phyloP scores from a whole-genome alignment of 495 filamentous ascomycete genomes.

The Penicillium pulvis region DNA sequence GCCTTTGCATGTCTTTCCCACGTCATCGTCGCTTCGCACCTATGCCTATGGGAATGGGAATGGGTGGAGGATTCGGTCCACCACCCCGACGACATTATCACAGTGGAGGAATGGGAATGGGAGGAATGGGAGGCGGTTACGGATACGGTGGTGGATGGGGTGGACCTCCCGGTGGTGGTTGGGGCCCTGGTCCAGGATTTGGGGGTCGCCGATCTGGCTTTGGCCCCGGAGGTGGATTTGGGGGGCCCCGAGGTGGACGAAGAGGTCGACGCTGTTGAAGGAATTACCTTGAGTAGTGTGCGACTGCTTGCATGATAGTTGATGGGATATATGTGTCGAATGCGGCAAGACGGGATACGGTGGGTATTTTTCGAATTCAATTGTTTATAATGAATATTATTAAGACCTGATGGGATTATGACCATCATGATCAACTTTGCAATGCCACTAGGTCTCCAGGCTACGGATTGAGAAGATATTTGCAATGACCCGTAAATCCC shows the following conservation, averaged over 20 bases:
- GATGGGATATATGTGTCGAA: no score
- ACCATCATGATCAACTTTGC: no score
- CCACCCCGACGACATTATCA: constrained; percentile 14
- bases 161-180: constrained; percentile 1
- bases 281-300: not conserved
- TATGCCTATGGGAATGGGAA: constrained; percentile 18
- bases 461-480: no score
- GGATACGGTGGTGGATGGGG: constrained; percentile 11
- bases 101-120: constrained; percentile 12
- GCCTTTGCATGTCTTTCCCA: constrained; percentile 25
- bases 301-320: no score
- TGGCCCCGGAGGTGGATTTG: not conserved
- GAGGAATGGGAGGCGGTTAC: not conserved
- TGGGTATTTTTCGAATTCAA: no score
- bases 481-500: no score
- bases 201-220: constrained; percentile 5
- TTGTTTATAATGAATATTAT: no score
- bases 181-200: constrained; percentile 8
- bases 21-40: constrained; percentile 6
- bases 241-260: not conserved
- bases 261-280: not conserved
- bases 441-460: no score
- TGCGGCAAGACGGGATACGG: no score
- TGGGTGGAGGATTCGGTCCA: constrained; percentile 16
- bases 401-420: no score